Evolutionary conservation across 2,329 filamentous ascomycete genomes (phyloP).

Genomic region (Arthrinium puccinioides): DNA sequence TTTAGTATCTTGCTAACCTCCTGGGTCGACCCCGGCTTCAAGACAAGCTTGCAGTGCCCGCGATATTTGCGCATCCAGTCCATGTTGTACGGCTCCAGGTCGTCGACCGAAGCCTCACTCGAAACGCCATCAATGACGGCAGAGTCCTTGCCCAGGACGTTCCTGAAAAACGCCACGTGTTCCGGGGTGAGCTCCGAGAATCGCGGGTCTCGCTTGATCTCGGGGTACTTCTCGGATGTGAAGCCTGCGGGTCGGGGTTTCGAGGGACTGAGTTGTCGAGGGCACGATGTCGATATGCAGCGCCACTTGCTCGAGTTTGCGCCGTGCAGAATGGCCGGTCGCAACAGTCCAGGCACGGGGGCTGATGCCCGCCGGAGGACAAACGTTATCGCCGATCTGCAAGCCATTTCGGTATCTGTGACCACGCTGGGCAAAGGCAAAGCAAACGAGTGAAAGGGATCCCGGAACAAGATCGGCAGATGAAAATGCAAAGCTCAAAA

Average conservation of each 20-base stretch:
- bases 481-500: too few species aligned
- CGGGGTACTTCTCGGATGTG: conserved; percentile 81
- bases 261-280: conserved; percentile 18
- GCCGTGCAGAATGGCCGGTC: too few species aligned
- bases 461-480: too few species aligned
- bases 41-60: conserved; percentile 77
- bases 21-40: conserved; percentile 77
- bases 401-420: conserved; percentile 1
- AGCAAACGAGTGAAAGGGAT: not conserved
- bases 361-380: conserved; percentile 16
- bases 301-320: conserved; percentile 5
- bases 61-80: conserved; percentile 99
- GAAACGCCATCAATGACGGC: conserved; percentile 81
- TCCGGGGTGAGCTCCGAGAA: conserved; percentile 69
- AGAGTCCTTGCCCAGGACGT: conserved; percentile 69
- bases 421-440: not conserved
- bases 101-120: conserved; percentile 59
- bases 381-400: conserved; percentile 19
- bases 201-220: conserved; percentile 69
- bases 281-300: conserved; percentile 18
- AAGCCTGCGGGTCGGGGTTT: conserved; percentile 49
- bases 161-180: conserved; percentile 77
- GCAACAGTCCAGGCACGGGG: conserved; percentile 10
- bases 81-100: conserved; percentile 86
- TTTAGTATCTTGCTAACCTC: conserved; percentile 86